phyloP scores from a whole-genome alignment of 768 basidiomycete species.

The Pulveroboletus sp. region DNA sequence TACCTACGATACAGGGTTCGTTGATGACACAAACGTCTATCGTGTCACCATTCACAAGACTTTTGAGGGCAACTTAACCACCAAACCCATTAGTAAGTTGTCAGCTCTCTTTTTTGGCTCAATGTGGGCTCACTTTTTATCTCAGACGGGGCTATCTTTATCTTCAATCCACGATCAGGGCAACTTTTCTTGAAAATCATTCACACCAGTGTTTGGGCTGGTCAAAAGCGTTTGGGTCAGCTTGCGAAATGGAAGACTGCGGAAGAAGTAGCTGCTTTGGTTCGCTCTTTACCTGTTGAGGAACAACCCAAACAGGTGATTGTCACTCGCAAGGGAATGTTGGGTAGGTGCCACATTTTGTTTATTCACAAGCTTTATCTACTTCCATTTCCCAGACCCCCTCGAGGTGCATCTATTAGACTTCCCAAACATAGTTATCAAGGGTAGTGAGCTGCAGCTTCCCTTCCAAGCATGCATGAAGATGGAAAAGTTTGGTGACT shows the following conservation, averaged over 20 bases:
- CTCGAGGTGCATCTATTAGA: constrained; percentile 98
- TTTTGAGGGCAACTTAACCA: constrained; percentile 99
- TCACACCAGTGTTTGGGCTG: constrained; percentile 99
- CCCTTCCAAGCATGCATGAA: constrained; percentile 99
- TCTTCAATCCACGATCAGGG: constrained; percentile 98
- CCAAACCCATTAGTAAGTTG: constrained; percentile 88
- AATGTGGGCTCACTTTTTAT: background rate
- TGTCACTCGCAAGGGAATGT: constrained; percentile 99
- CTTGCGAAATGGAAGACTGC: constrained; percentile 99
- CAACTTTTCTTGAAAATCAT: constrained; percentile 99
- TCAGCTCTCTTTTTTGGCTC: background rate
- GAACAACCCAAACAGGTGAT: constrained; percentile 99
- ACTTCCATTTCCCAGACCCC: constrained; percentile 49
- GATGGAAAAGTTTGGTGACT: constrained; percentile 99
- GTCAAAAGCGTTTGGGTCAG: constrained; percentile 99
- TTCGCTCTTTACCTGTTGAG: constrained; percentile 97
- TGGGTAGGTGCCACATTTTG: constrained; percentile 48
- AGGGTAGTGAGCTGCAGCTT: constrained; percentile 94
- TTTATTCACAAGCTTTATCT: background rate
- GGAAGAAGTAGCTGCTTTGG: constrained; percentile 97
- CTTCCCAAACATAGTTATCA: constrained; percentile 99
- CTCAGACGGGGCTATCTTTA: constrained; percentile 91
- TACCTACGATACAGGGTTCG: constrained; percentile 66
- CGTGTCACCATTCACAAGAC: constrained; percentile 99
- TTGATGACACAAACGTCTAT: constrained; percentile 99